Evolutionary conservation across 2,329 filamentous ascomycete species (phyloP), one percentile per base, ranked within the genome.

Genomic region (Exophiala calicioides): DNA sequence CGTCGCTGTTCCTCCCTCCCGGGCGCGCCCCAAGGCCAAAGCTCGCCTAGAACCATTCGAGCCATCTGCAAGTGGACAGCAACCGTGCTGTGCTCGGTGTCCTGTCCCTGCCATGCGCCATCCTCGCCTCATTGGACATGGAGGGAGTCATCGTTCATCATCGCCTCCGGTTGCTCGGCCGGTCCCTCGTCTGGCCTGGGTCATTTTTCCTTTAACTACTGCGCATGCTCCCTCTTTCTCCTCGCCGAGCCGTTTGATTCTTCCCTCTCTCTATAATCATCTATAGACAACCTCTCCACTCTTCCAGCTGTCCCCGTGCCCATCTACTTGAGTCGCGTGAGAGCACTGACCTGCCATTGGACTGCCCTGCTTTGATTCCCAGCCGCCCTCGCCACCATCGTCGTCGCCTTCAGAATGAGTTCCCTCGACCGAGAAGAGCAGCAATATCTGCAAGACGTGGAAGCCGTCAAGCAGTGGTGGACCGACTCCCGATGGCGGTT

Each of bases 391-490:
- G 36, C 34, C 34, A 12, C 55, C 21, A 30, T 54, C 18, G 35
- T 51, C 37, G 45, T 48, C 32, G 30, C 47, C n/a, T 44, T 49
- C 50, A 56, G 54, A 20, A 74, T 74, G 69, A 60, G 67, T 58
- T 65, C 63, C 33, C 54, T 73, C 53, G 81, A 86, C 48, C 79
- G 85, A 18, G 85, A 90, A 63, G 84, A 90, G 68, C 69, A 86
- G 61, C 73, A 84, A 62, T 95, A 86, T 72, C 77, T 82, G 62
- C 79, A 85, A 58, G 93, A 98, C 67, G 89, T 97, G 50, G 82
- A 85, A 62, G 82, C 86, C 58, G 85, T 97, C 59, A 88, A 96
- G 80, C 74, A 86, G 69, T 98, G 93, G 93, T 98, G 93, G 93
- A 79, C 76, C 42, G 88, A 94, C 62, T 81, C 89, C 47, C 81